These are phyloP conservation scores for Cryphonectria radicalis DNA, from an alignment of 2,329 filamentous ascomycete species.

Conservation along the genomic window DNA sequence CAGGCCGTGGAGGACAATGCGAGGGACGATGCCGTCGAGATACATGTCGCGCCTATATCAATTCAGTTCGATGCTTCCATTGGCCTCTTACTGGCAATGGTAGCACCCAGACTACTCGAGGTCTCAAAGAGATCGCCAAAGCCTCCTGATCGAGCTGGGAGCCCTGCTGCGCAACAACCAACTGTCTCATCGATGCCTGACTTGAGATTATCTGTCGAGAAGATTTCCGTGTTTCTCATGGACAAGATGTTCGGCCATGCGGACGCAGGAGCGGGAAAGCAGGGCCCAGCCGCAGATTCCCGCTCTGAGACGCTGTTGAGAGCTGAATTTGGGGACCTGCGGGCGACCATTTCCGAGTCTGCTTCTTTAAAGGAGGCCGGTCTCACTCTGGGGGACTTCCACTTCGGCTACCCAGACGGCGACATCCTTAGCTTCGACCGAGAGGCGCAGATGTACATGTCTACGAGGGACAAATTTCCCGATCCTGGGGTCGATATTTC, in stretches of 20 bases:
- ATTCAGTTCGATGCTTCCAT: constrained; percentile 61
- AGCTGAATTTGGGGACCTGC: constrained; percentile 51
- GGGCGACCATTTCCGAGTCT: constrained; percentile 37
- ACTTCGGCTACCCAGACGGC: constrained; percentile 65
- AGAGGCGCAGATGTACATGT: constrained; percentile 60
- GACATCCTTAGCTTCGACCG: constrained; percentile 68
- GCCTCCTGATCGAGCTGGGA: constrained; percentile 3
- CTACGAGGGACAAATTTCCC: constrained; percentile 62
- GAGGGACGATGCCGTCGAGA: constrained; percentile 49
- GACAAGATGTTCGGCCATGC: constrained; percentile 58
- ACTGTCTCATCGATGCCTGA: constrained; percentile 38
- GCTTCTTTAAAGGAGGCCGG: constrained; percentile 40
- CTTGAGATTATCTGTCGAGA: constrained; percentile 51
- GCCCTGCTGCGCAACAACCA: constrained; percentile 30
- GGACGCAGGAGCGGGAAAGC: constrained; percentile 42
- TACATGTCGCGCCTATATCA: constrained; percentile 56
- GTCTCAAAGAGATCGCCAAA: constrained; percentile 41
- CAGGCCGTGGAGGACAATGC: constrained; percentile 27
- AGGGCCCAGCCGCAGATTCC: constrained; percentile 48
- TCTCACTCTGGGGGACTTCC: constrained; percentile 60
- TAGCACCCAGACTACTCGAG: constrained; percentile 53
- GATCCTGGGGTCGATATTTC: constrained; percentile 62
- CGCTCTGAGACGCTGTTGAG: constrained; percentile 58
- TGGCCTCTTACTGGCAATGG: constrained; percentile 57
- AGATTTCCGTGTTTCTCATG: constrained; percentile 59